Percentiles rank a stretch among this genome's conserved stretches.
These are phyloP conservation scores for Triticum monococcum DNA, from an alignment of 176 grass and related monocot species.

Conservation along the genomic window DNA sequence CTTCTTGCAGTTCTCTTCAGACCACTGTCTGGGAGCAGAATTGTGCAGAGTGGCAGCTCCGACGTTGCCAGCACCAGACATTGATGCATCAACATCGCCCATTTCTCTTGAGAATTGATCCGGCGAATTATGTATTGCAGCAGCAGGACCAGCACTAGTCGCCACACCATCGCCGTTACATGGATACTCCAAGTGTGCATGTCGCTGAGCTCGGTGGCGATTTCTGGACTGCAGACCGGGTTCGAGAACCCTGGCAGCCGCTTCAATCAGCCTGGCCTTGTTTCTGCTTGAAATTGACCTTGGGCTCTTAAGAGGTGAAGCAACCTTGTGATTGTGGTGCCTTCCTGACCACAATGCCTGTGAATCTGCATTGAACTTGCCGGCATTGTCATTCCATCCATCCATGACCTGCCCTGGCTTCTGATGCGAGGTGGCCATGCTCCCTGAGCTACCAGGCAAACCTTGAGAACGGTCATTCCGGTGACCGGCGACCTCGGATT, in stretches of 20 bases:
- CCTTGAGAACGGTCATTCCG: slow-evolving; percentile 16
- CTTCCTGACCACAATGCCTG: slow-evolving; percentile 23
- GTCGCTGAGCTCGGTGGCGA: not conserved
- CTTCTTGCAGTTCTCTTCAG: slow-evolving; percentile 30
- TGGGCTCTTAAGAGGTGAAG: slow-evolving; percentile 52
- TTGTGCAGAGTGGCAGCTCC: slow-evolving; percentile 18
- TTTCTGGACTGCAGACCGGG: slow-evolving; percentile 56
- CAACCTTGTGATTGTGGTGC: slow-evolving; percentile 37
- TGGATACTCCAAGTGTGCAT: slow-evolving; percentile 31
- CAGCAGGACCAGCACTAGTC: not conserved
- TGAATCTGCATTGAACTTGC: slow-evolving; percentile 13
- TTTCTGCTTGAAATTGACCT: slow-evolving; percentile 60
- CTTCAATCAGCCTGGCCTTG: slow-evolving; percentile 63
- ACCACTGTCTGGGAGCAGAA: slow-evolving; percentile 17
- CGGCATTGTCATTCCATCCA: not conserved
- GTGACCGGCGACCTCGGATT: not conserved
- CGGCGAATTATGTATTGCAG: not conserved
- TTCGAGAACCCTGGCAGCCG: slow-evolving; percentile 64
- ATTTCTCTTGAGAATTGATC: slow-evolving; percentile 26
- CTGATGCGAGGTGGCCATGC: not conserved
- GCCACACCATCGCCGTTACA: not conserved
- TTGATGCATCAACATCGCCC: not conserved
- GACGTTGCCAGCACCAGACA: not conserved
- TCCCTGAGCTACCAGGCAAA: not conserved
- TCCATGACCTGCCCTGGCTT: slow-evolving; percentile 27